Evolutionary conservation across 768 basidiomycete genomes (phyloP).

Genomic region (Amanita fuliginea): DNA sequence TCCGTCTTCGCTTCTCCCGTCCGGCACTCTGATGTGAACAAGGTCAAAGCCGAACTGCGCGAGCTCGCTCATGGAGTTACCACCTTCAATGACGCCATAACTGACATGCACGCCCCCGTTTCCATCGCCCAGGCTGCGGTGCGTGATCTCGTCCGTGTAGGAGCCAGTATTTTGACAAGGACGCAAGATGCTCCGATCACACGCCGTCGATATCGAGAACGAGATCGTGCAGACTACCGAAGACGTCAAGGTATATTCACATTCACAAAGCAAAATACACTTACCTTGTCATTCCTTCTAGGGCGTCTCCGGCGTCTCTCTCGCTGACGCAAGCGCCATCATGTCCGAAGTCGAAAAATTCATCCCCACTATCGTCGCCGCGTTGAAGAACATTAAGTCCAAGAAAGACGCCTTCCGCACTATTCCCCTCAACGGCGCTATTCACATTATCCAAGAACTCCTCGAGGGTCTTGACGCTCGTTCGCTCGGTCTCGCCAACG

Average conservation of each 20-base stretch:
- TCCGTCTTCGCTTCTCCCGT: constrained; percentile 1
- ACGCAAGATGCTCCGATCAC: neutral
- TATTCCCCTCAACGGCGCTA: neutral
- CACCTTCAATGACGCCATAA: neutral
- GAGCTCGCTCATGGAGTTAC: neutral
- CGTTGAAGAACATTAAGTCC: neutral
- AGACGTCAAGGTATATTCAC: neutral
- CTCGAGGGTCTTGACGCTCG: neutral
- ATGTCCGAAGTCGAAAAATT: neutral
- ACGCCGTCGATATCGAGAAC: neutral
- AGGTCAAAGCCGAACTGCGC: neutral
- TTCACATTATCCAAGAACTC: neutral
- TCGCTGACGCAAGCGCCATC: neutral
- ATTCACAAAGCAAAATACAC: neutral
- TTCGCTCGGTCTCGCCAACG: neutral
- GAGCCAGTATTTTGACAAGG: neutral
- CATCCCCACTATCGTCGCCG: neutral
- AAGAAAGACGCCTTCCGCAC: neutral
- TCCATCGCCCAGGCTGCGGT: neutral
- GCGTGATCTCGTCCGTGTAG: neutral
- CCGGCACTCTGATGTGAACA: neutral
- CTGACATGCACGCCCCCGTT: neutral
- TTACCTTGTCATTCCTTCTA: too few relatives aligned
- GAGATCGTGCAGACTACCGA: neutral
- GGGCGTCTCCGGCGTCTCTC: neutral